Conservation (phyloP, 768 basidiomycete species). For the Kwoniella bestiolae region DNA sequence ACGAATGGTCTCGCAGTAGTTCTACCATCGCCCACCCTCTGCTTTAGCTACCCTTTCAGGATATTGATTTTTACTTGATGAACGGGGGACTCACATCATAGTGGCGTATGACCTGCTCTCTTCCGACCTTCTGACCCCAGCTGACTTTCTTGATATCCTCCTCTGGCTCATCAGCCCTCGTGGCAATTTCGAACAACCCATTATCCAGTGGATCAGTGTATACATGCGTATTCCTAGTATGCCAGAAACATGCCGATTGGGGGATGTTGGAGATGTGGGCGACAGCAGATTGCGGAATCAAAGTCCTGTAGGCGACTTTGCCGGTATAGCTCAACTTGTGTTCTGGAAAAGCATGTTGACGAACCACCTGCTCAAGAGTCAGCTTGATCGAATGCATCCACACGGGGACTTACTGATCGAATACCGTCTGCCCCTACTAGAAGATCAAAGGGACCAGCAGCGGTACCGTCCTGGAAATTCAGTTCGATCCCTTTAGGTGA, state of each 20-base stretch:
- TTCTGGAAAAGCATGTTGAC: conserved; percentile 40
- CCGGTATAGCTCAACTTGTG: conserved; percentile 42
- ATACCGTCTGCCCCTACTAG: conserved; percentile 48
- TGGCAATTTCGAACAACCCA: conserved; percentile 31
- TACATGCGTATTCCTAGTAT: conserved; percentile 26
- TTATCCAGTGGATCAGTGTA: conserved; percentile 34
- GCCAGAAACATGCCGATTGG: conserved; percentile 27
- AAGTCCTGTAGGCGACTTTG: conserved; percentile 34
- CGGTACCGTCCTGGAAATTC: conserved; percentile 34
- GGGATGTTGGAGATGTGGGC: conserved; percentile 31
- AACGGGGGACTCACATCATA: conserved; percentile 32
- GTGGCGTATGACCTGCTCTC: conserved; percentile 21
- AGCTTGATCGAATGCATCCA: not conserved
- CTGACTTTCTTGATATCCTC: conserved; percentile 33
- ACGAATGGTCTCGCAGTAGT: conserved; percentile 30
- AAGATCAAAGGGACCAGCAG: conserved; percentile 32
- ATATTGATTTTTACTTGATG: too few relatives aligned
- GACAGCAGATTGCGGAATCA: conserved; percentile 32
- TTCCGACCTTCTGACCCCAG: conserved; percentile 30
- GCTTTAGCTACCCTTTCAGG: too few relatives aligned
- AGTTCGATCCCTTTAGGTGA: conserved; percentile 12
- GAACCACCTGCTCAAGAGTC: conserved; percentile 25
- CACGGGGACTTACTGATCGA: conserved; percentile 31
- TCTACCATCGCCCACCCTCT: too few relatives aligned
- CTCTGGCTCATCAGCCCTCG: conserved; percentile 23